These are phyloP conservation scores for Ophiostoma triangulosporum DNA, from an alignment of 2,329 filamentous ascomycete genomes.

Conservation along the genomic window DNA sequence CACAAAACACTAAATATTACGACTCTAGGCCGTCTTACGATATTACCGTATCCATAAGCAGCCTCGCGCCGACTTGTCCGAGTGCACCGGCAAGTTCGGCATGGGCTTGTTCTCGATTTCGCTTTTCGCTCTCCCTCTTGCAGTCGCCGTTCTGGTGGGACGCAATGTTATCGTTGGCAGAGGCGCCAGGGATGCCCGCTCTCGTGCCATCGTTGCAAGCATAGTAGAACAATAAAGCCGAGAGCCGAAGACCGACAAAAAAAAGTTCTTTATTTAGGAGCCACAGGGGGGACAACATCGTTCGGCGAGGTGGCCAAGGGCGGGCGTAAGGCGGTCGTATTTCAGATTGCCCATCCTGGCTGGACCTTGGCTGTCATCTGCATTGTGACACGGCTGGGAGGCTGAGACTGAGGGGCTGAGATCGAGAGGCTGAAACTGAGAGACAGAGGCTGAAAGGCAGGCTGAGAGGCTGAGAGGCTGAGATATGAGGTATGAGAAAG, in stretches of 20 bases:
- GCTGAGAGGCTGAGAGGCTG: too few species aligned
- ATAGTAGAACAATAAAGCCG: neutral
- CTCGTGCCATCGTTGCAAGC: neutral
- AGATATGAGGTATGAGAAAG: neutral
- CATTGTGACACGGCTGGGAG: neutral
- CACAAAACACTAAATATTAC: too few species aligned
- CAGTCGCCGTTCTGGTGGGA: too few species aligned
- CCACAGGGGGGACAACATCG: neutral
- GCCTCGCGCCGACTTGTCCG: too few species aligned
- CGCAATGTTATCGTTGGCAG: neutral
- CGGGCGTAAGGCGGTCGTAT: neutral
- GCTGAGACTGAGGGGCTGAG: too few species aligned
- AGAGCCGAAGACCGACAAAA: neutral
- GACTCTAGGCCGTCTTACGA: too few species aligned
- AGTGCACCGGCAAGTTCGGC: too few species aligned
- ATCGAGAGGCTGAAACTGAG: too few species aligned
- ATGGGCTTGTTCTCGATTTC: too few species aligned
- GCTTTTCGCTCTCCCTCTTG: too few species aligned
- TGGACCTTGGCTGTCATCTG: neutral
- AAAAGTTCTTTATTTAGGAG: neutral
- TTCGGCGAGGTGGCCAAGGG: neutral
- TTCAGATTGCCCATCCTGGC: neutral
- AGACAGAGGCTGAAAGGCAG: too few species aligned
- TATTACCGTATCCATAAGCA: too few species aligned
- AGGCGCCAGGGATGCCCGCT: neutral